Evolutionary conservation across 2,329 filamentous ascomycete species (phyloP), one percentile per base, ranked within the genome.

Genomic region (Penicillium sp.): DNA sequence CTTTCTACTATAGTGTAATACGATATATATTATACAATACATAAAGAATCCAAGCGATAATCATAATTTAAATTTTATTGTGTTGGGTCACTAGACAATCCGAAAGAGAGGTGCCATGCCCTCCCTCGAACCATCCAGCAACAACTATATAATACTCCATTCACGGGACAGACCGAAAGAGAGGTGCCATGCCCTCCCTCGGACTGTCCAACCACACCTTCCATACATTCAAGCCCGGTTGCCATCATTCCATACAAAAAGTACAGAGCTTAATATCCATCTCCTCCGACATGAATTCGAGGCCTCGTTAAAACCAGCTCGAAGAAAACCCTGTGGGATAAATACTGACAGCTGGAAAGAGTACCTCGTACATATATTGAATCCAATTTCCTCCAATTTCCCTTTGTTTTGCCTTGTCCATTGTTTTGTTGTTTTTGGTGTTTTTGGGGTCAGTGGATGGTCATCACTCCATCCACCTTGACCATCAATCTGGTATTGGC

Each of bases 221-320:
- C 10, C 7, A 13, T 35, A n/a, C 17, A 33, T 51, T 27, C 9
- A 19, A 29, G 2, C 19, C 25, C 17, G 27, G 23, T n/a, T n/a
- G 4, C 5, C 19, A 7, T n/a, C 23, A 27, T 50, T 13, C 36
- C 29, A 41, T 41, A 41, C 23, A 50, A 29, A 38, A 49, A 17
- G 6, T 27, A 50, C 13, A 49, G 17, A 25, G 10, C 42, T n/a
- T 19, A 39, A 39, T 2, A 21, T 10, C 4, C 38, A 38, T 35
- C 17, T 56, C 44, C 36, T 33, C 29, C 19, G 6, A 54, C 21
- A 42, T 23, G 7, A 35, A 41, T n/a, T 12, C 9, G 55, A 48
- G 55, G 50, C 55, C 55, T 57, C 55, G 23, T 57, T 54, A 57
- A 57, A 57, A 54, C 55, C 50, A 54, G 13, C 42, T 23, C 19